A percentile compares a stretch with the other conserved stretches of the same genome.
Evolutionary conservation across 345 rosid genomes (phyloP).

Genomic region (Arabidopsis arenosa): DNA sequence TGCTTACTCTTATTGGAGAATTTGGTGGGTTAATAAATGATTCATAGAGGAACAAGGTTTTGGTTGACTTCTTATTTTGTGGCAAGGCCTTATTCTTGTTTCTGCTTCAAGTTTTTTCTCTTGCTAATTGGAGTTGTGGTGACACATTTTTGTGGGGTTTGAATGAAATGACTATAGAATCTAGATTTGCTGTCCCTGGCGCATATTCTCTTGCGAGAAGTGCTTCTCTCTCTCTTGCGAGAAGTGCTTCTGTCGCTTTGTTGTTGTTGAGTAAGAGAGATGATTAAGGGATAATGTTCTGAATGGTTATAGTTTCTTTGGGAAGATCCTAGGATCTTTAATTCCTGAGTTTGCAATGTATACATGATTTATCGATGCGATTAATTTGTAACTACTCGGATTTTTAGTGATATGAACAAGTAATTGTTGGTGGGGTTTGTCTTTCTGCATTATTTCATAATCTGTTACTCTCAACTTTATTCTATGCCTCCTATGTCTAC

Average conservation of each 20-base stretch:
- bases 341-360: neutral
- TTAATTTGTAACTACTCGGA: neutral
- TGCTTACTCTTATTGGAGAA: neutral
- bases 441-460: constrained; percentile 10
- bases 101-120: too few species aligned
- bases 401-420: neutral
- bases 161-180: neutral
- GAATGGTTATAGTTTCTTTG: neutral
- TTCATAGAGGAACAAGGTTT: neutral
- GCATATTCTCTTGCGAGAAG: too few species aligned
- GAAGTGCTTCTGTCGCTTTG: too few species aligned
- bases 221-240: too few species aligned
- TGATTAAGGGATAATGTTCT: constrained; percentile 17
- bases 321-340: neutral
- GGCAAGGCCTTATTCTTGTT: neutral
- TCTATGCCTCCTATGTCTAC: neutral
- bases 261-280: too few species aligned
- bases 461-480: neutral
- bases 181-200: too few species aligned
- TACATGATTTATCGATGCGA: neutral
- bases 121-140: neutral
- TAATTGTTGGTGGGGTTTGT: constrained; percentile 9
- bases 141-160: neutral
- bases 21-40: neutral
- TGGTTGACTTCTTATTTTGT: too few species aligned